Conservation (phyloP, 768 basidiomycete species). For the Boletus subparvulus region DNA sequence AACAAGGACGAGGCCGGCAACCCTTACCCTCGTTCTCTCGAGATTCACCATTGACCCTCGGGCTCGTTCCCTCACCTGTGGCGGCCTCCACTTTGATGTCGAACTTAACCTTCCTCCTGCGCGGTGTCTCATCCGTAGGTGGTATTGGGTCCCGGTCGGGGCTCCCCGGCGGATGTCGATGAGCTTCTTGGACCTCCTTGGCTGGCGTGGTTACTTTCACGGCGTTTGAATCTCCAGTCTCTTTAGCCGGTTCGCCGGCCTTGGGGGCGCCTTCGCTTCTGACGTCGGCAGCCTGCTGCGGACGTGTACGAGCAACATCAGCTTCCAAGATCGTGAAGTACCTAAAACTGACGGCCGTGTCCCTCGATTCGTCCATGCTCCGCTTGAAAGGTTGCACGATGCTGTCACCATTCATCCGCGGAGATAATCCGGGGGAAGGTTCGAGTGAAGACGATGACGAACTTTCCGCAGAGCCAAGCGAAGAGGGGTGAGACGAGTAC, state of each 20-base stretch:
- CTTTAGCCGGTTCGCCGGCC: slow-evolving; percentile 6
- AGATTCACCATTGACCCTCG: slow-evolving; percentile 34
- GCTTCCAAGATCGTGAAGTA: slow-evolving; percentile 46
- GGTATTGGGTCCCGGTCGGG: slow-evolving; percentile 22
- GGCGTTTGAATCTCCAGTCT: slow-evolving; percentile 11
- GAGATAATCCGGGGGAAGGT: slow-evolving; percentile 21
- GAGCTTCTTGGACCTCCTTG: slow-evolving; percentile 12
- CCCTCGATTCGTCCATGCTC: slow-evolving; percentile 47
- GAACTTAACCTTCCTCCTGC: slow-evolving; percentile 69
- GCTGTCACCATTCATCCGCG: slow-evolving; percentile 26
- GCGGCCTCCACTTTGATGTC: slow-evolving; percentile 59
- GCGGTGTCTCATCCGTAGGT: slow-evolving; percentile 38
- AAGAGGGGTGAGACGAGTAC: slow-evolving; percentile 37
- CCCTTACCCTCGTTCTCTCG: slow-evolving; percentile 47
- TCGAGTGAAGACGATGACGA: slow-evolving; percentile 18
- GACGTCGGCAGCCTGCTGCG: slow-evolving; percentile 9
- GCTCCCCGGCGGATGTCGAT: slow-evolving; percentile 16
- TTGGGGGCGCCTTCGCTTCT: slow-evolving; percentile 12
- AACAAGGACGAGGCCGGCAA: not conserved
- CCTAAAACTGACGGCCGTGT: slow-evolving; percentile 47
- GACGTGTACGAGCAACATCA: slow-evolving; percentile 34
- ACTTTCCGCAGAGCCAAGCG: slow-evolving; percentile 27
- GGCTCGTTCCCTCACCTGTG: slow-evolving; percentile 41
- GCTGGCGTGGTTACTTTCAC: slow-evolving; percentile 7
- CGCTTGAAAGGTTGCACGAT: slow-evolving; percentile 40